Base-by-base conservation (phyloP, 2,329 filamentous ascomycete genomes). In the Fusarium mundagurra region DNA sequence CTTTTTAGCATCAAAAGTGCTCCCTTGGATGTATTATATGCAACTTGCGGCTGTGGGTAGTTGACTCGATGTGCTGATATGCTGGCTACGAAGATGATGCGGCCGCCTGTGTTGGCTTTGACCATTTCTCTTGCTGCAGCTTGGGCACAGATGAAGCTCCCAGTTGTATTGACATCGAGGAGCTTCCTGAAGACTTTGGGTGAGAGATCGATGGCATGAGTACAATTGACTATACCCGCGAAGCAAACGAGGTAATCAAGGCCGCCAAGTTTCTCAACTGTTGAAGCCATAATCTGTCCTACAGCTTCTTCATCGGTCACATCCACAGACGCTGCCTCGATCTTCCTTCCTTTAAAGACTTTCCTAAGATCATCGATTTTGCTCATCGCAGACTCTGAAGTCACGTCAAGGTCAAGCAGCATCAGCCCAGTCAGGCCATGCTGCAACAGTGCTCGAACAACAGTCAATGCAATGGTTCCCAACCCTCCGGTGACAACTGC, bases 1-100 rank as follows among this genome's bases (percentile, higher is more conserved):
- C 87, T 89, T 57, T 89, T 91, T 74, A 94, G 80, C 58, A 89
- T 88, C 36, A 92, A 75, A 3, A 95, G 81, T 0, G 89, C 92
- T 0, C 91, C 89, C 80, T 95, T 95, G 72, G 87, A 90, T 3
- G 90, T 90, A 73, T 95, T 95, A 79, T 95, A 95, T 1, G 90
- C 88, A 1, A 85, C 86, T 77, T 95, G 93, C 0, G 92, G 92
- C 78, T 94, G 92, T 0, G 92, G 92, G 76, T 86, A 94, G 76
- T 94, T 94, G 64, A 92, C 91, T 5, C 87, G 80, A 72, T 94
- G 92, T 0, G 86, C 92, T 3, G 90, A 92, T 54, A 94, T 92
- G 17, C 88, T 92, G 0, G 92, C 90, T 1, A 90, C 90, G 67
- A 95, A 87, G 3, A 92, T 83, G 62, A 94, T 92, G 45, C 86